Percentiles rank a stretch among this genome's conserved stretches.
Conservation (phyloP, 1,284 basidiomycete genomes). For the Fomitopsis betulina region DNA sequence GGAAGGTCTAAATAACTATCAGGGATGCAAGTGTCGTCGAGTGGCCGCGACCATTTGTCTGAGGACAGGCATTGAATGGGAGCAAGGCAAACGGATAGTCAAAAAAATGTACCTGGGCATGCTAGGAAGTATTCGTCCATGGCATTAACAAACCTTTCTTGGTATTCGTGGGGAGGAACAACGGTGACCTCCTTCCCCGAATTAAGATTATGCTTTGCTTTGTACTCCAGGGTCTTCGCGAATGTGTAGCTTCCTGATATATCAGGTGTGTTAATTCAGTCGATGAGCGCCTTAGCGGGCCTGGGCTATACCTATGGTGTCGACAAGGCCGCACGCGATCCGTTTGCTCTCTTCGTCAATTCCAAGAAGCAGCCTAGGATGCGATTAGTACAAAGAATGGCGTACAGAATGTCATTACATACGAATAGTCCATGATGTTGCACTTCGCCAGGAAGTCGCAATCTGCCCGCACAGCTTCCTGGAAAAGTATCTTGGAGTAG, state of each 20-base stretch:
- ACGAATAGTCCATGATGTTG: conserved; percentile 85
- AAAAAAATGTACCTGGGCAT: conserved; percentile 52
- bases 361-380: conserved; percentile 54
- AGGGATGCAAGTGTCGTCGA: conserved; percentile 25
- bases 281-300: background rate
- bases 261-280: background rate
- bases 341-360: conserved; percentile 60
- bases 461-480: conserved; percentile 63
- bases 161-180: conserved; percentile 66
- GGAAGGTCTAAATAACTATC: conserved; percentile 24
- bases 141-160: conserved; percentile 62
- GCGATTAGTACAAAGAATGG: background rate
- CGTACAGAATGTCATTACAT: conserved; percentile 22
- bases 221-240: conserved; percentile 75
- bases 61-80: background rate
- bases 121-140: conserved; percentile 68
- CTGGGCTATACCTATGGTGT: conserved; percentile 59
- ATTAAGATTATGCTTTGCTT: conserved; percentile 66
- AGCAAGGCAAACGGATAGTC: background rate
- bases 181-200: conserved; percentile 68
- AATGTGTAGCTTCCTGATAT: conserved; percentile 64
- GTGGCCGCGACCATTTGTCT: conserved; percentile 36
- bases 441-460: conserved; percentile 68
- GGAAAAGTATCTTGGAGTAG: conserved; percentile 64
- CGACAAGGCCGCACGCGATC: conserved; percentile 72